Percentiles rank a stretch among this genome's conserved stretches.
Conservation (phyloP, 2,329 filamentous ascomycete species). For the Penicillium sp. region DNA sequence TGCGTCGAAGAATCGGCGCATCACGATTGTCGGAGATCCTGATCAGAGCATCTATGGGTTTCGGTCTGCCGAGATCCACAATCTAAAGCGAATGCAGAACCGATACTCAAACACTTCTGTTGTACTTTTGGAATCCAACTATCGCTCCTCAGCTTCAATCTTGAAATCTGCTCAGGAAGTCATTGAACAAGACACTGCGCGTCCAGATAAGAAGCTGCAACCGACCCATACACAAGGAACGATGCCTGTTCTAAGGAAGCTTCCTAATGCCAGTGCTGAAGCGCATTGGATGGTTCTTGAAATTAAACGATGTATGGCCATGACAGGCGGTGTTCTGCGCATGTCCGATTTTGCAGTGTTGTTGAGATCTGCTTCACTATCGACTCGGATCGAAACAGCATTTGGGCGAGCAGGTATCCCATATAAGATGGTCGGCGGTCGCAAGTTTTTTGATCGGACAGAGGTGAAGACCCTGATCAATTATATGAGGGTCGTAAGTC, state of each 20-base stretch:
- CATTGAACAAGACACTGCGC: conserved; percentile 82
- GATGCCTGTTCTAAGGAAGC: conserved; percentile 73
- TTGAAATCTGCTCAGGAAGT: conserved; percentile 76
- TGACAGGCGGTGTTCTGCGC: conserved; percentile 72
- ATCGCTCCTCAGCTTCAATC: conserved; percentile 85
- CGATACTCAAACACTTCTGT: conserved; percentile 78
- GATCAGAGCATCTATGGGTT: conserved; percentile 99
- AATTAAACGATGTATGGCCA: conserved; percentile 66
- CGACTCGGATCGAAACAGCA: conserved; percentile 79
- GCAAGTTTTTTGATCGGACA: conserved; percentile 85
- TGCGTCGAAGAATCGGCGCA: conserved; percentile 68
- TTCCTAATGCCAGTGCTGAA: conserved; percentile 70
- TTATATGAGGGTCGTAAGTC: conserved; percentile 81
- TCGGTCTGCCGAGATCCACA: conserved; percentile 87
- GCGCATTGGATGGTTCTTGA: conserved; percentile 88
- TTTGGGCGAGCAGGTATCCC: conserved; percentile 78
- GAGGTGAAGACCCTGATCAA: conserved; percentile 87
- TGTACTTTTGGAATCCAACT: conserved; percentile 88
- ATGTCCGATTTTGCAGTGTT: conserved; percentile 82
- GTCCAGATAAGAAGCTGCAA: conserved; percentile 76
- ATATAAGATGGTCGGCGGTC: conserved; percentile 90
- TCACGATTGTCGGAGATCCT: conserved; percentile 93
- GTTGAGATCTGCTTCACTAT: conserved; percentile 79
- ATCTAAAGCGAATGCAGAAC: conserved; percentile 73
- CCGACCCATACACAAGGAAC: conserved; percentile 80